Evolutionary conservation across 169 alveolate species (phyloP).

Genomic region (Plasmodium ovale): DNA sequence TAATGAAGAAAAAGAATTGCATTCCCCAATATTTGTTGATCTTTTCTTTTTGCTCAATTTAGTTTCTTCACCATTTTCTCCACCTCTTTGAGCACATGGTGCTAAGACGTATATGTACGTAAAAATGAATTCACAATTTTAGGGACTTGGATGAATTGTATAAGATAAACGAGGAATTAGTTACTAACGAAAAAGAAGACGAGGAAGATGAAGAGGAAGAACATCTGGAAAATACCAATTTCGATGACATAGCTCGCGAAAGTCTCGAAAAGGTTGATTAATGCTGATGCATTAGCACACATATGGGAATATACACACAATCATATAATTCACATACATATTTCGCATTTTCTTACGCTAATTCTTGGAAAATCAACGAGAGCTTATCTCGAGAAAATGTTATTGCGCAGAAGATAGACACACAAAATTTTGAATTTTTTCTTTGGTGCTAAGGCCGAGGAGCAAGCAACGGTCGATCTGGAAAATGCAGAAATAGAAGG

Average conservation of each 20-base stretch:
- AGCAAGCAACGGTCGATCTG: slow-evolving; percentile 64
- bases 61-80: not conserved
- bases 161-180: slow-evolving; percentile 39
- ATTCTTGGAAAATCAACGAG: not conserved
- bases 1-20: slow-evolving; percentile 16
- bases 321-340: not conserved
- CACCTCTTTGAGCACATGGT: not conserved
- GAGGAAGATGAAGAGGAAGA: slow-evolving; percentile 70
- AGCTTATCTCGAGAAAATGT: not conserved
- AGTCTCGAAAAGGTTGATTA: slow-evolving; percentile 60
- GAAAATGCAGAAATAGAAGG: slow-evolving; percentile 71
- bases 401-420: too few relatives aligned
- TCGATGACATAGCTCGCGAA: slow-evolving; percentile 53
- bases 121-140: slow-evolving; percentile 2
- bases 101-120: not conserved
- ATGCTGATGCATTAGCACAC: not conserved
- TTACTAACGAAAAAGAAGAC: slow-evolving; percentile 60
- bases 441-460: slow-evolving; percentile 46
- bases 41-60: not conserved
- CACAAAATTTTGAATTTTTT: not conserved
- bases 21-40: not conserved
- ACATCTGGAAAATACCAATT: slow-evolving; percentile 18
- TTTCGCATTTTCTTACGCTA: not conserved
- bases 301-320: not conserved
- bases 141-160: slow-evolving; percentile 55